phyloP scores from a whole-genome alignment of 257 asterid species.

The Nyctanthes arbortristis region DNA sequence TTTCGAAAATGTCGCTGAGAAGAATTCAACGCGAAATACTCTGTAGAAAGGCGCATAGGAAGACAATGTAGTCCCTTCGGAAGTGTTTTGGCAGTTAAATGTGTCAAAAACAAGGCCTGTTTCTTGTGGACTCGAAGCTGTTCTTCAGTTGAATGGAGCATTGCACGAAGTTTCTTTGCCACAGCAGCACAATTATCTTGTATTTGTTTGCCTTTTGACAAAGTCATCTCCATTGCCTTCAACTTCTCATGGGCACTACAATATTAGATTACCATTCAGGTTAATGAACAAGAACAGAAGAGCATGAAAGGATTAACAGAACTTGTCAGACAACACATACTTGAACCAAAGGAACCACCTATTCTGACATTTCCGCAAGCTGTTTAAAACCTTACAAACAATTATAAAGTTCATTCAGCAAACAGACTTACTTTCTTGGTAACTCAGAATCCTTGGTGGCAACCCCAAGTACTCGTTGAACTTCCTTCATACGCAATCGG shows the following conservation, averaged over 20 bases:
- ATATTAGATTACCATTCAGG: slow-evolving; percentile 11
- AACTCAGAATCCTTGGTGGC: slow-evolving; percentile 83
- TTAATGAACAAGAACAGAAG: neutral
- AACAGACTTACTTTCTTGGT: slow-evolving; percentile 60
- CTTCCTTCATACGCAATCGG: slow-evolving; percentile 84
- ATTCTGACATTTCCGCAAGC: neutral
- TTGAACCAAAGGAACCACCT: neutral
- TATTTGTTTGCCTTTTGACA: slow-evolving; percentile 76
- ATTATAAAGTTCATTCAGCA: neutral
- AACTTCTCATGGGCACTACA: slow-evolving; percentile 68
- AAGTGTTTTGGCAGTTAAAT: slow-evolving; percentile 65
- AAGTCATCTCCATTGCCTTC: slow-evolving; percentile 77
- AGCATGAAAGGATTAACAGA: neutral
- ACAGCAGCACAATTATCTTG: slow-evolving; percentile 60
- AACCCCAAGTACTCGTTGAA: slow-evolving; percentile 66
- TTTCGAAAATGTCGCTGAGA: slow-evolving; percentile 62
- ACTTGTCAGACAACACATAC: neutral
- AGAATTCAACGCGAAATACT: slow-evolving; percentile 52
- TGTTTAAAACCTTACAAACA: neutral
- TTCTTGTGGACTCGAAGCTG: slow-evolving; percentile 64
- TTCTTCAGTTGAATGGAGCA: slow-evolving; percentile 63
- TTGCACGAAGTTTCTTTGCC: slow-evolving; percentile 61
- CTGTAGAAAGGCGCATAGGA: slow-evolving; percentile 66
- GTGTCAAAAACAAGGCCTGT: slow-evolving; percentile 60
- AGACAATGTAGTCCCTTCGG: slow-evolving; percentile 76